Percentiles rank a stretch among this genome's conserved stretches.
phyloP scores from a whole-genome alignment of 768 basidiomycete genomes.

The Suillus paluster region DNA sequence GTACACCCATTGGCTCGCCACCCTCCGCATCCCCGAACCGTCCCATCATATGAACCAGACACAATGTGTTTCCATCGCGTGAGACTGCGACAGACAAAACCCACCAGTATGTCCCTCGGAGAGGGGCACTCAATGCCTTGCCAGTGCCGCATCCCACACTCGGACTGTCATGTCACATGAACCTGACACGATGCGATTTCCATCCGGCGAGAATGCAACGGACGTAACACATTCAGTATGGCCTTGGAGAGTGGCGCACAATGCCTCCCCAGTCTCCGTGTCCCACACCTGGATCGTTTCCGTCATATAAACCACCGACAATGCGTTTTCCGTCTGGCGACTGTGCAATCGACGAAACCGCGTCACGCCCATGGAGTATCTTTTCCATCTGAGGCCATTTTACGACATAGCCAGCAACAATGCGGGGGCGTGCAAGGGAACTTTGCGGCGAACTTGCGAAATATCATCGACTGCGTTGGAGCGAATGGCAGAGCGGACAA shows the following conservation, averaged over 20 bases:
- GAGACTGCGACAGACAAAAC: constrained; percentile 6
- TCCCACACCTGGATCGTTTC: constrained; percentile 10
- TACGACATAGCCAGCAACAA: neutral
- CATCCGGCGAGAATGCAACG: constrained; percentile 9
- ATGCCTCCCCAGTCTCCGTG: neutral
- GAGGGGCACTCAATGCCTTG: no score
- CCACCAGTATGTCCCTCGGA: neutral
- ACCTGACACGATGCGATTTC: constrained; percentile 13
- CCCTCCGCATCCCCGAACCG: constrained; percentile 4
- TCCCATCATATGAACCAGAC: neutral
- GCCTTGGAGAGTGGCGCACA: constrained; percentile 7
- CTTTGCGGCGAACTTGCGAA: constrained; percentile 17
- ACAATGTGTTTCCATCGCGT: neutral
- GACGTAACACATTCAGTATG: neutral
- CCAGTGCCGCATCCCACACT: constrained; percentile 12
- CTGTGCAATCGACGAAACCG: no score
- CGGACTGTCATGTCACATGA: constrained; percentile 17
- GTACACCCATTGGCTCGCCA: neutral
- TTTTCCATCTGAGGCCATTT: neutral
- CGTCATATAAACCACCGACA: constrained; percentile 13
- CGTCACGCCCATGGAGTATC: no score
- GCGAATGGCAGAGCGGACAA: constrained; percentile 28
- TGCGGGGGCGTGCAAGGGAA: neutral
- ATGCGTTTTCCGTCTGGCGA: neutral
- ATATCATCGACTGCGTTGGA: constrained; percentile 23